Evolutionary conservation across 768 basidiomycete genomes (phyloP).

Genomic region (Leccinum imitatum): DNA sequence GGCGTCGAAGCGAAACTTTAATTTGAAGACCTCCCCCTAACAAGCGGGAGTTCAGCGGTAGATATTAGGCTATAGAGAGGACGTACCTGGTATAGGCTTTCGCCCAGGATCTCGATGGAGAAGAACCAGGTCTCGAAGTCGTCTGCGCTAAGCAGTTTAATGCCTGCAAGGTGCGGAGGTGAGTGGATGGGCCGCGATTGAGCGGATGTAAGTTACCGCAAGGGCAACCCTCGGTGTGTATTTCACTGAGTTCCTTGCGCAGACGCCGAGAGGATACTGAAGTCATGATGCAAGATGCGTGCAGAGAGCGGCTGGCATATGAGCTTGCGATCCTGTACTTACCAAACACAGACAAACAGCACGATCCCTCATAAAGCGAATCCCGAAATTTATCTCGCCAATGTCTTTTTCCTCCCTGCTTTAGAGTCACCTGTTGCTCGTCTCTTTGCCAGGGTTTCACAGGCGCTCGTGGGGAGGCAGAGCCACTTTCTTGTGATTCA

Average conservation of each 20-base stretch:
- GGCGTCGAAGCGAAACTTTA: constrained; percentile 79
- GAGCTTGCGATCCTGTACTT: constrained; percentile 7
- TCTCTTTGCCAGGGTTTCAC: constrained; percentile 40
- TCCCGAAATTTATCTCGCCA: constrained; percentile 6
- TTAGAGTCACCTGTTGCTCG: constrained; percentile 71
- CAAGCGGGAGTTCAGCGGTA: constrained; percentile 1
- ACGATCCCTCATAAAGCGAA: constrained; percentile 29
- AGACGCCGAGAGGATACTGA: constrained; percentile 65
- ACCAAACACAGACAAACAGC: constrained; percentile 42
- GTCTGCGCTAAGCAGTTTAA: constrained; percentile 70
- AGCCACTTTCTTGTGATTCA: constrained; percentile 35
- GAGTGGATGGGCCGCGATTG: background rate
- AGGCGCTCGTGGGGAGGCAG: constrained; percentile 75
- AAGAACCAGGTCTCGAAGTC: constrained; percentile 79
- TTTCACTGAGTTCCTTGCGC: constrained; percentile 69
- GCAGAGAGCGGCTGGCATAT: constrained; percentile 5
- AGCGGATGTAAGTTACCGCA: constrained; percentile 44
- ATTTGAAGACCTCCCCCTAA: constrained; percentile 73
- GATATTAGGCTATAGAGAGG: background rate
- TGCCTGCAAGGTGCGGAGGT: constrained; percentile 47
- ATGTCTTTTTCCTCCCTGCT: constrained; percentile 51
- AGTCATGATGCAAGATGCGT: constrained; percentile 43
- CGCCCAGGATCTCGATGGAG: constrained; percentile 80
- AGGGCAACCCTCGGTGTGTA: constrained; percentile 63
- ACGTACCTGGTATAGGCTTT: constrained; percentile 70